Conservation (phyloP, 2,329 filamentous ascomycete species). For the Colletotrichum trifolii region DNA sequence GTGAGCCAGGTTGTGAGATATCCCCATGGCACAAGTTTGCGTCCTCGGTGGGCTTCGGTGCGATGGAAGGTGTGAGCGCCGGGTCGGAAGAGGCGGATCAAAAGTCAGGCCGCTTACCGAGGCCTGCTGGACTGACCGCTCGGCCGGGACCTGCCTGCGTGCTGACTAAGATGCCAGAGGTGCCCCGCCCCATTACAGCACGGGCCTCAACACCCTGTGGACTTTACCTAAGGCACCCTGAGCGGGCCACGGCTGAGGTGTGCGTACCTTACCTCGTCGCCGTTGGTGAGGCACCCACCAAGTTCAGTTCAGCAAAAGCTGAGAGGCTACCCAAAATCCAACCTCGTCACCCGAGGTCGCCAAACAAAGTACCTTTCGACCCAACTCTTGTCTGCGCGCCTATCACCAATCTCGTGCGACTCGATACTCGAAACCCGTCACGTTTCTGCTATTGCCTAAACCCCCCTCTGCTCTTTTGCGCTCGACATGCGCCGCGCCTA, state of each 20-base stretch:
- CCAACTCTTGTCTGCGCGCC: slow-evolving; percentile 3
- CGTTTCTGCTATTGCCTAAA: not conserved
- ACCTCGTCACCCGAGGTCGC: slow-evolving; percentile 14
- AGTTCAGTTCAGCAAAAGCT: slow-evolving; percentile 36
- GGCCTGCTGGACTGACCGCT: slow-evolving; percentile 15
- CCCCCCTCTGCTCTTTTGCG: slow-evolving; percentile 14
- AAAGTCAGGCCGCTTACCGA: slow-evolving; percentile 13
- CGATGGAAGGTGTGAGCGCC: too few relatives aligned
- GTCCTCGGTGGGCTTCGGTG: too few relatives aligned
- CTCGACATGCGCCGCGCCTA: slow-evolving; percentile 29
- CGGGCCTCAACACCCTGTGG: too few relatives aligned
- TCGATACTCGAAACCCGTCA: not conserved
- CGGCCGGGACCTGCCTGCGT: slow-evolving; percentile 3
- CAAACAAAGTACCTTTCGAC: slow-evolving; percentile 10
- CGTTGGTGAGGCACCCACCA: slow-evolving; percentile 25
- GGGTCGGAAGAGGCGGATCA: not conserved
- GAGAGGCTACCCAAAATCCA: slow-evolving; percentile 31
- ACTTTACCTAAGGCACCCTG: not conserved
- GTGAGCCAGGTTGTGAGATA: too few relatives aligned
- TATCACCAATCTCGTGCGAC: slow-evolving; percentile 12
- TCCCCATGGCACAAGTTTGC: too few relatives aligned
- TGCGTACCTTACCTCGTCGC: slow-evolving; percentile 33
- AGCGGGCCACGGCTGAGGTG: slow-evolving; percentile 32
- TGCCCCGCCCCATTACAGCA: too few relatives aligned
- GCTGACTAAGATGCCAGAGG: too few relatives aligned